A percentile compares a stretch with the other conserved stretches of the same genome.
These are phyloP conservation scores for Benincasa hispida DNA, from an alignment of 306 rosid species.

Conservation along the genomic window DNA sequence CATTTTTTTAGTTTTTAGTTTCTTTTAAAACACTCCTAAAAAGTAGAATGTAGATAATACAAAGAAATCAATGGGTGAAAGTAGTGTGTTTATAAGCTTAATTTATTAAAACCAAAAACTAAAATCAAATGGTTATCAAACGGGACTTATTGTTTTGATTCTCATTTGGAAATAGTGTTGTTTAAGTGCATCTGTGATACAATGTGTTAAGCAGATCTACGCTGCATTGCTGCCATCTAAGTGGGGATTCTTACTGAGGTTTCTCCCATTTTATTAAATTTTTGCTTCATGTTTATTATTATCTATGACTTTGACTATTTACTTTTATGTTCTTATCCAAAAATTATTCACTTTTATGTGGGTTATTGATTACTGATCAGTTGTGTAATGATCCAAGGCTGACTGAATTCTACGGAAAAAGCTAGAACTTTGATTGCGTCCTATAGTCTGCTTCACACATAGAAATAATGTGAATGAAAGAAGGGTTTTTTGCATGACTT, in stretches of 20 bases:
- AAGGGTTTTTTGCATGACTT: background rate
- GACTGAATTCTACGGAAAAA: background rate
- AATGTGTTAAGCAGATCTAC: background rate
- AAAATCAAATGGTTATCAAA: too few species aligned
- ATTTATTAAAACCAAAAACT: too few species aligned
- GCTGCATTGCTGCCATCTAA: background rate
- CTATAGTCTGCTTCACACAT: background rate
- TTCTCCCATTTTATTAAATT: background rate
- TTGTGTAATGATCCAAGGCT: background rate
- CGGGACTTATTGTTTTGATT: background rate
- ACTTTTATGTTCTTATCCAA: background rate
- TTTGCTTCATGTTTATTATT: background rate
- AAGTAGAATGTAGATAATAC: too few species aligned
- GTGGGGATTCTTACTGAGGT: background rate
- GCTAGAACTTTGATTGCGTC: background rate
- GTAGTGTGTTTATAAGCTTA: too few species aligned
- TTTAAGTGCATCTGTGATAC: background rate
- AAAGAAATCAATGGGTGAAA: too few species aligned
- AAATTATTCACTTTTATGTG: background rate
- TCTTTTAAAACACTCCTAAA: too few species aligned
- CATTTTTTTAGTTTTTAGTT: too few species aligned
- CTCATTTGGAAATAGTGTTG: background rate
- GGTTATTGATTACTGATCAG: background rate
- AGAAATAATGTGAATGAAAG: background rate
- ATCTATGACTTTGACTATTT: background rate